Evolutionary conservation across 179 eudicot genomes (phyloP).

Genomic region (Camellia oleifera): DNA sequence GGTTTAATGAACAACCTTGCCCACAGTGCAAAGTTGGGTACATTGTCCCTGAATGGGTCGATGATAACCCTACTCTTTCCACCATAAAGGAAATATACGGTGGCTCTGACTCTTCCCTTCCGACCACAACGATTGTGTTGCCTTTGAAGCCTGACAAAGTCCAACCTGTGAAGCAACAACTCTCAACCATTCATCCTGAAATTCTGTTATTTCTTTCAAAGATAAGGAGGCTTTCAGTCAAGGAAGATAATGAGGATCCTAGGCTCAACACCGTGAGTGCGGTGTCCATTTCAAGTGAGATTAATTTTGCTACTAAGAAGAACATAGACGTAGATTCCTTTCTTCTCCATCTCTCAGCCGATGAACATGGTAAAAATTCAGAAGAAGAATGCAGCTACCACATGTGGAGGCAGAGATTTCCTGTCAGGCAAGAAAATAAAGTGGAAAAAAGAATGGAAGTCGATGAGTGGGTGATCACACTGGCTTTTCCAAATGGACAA

Average conservation of each 20-base stretch:
- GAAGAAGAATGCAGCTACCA: conserved; percentile 53
- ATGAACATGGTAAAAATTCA: conserved; percentile 26
- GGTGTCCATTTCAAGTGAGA: conserved; percentile 58
- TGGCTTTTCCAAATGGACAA: conserved; percentile 66
- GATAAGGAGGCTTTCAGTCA: conserved; percentile 52
- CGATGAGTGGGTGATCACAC: conserved; percentile 60
- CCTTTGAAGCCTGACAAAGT: conserved; percentile 66
- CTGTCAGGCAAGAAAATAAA: conserved; percentile 40
- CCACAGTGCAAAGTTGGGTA: conserved; percentile 53
- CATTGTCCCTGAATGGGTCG: conserved; percentile 80
- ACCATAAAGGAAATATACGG: conserved; percentile 36
- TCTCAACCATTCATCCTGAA: conserved; percentile 67
- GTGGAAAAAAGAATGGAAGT: conserved; percentile 61
- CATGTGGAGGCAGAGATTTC: conserved; percentile 79
- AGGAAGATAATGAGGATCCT: conserved; percentile 44
- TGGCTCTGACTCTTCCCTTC: conserved; percentile 38
- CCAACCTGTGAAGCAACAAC: conserved; percentile 53
- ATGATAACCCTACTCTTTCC: conserved; percentile 46
- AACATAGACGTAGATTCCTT: conserved; percentile 62
- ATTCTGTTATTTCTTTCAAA: conserved; percentile 62
- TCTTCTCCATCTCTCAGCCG: conserved; percentile 45
- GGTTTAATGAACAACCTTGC: conserved; percentile 62
- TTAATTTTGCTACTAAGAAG: conserved; percentile 39
- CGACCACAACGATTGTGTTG: conserved; percentile 55
- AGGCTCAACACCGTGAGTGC: conserved; percentile 43